phyloP scores from a whole-genome alignment of 2,329 filamentous ascomycete genomes.

The Pseudodiploospora longispora region DNA sequence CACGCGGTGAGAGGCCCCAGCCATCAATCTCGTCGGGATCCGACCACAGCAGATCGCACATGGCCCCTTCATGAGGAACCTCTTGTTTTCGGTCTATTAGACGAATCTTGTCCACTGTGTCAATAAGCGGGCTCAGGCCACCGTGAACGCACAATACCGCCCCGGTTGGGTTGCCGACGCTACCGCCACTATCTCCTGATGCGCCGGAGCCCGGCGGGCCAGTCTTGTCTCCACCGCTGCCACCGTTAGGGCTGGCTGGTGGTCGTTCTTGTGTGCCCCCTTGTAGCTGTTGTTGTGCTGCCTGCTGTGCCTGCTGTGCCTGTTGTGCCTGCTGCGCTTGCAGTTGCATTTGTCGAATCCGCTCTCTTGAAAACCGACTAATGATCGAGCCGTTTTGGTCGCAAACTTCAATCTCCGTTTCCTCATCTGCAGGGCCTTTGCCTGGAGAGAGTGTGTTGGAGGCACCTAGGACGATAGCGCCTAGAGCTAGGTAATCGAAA shows the following conservation, averaged over 20 bases:
- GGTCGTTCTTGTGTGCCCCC: conserved; percentile 4
- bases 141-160: conserved; percentile 95
- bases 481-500: conserved; percentile 91
- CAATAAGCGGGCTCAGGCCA: conserved; percentile 82
- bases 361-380: conserved; percentile 56
- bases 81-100: conserved; percentile 95
- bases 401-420: conserved; percentile 88
- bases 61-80: conserved; percentile 94
- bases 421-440: conserved; percentile 51
- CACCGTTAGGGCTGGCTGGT: conserved; percentile 19
- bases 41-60: conserved; percentile 98
- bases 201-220: conserved; percentile 76
- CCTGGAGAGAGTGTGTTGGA: conserved; percentile 50
- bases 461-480: conserved; percentile 85
- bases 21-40: conserved; percentile 97
- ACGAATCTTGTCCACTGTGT: conserved; percentile 91
- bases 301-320: conserved; percentile 9
- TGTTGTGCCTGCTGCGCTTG: conserved; percentile 12
- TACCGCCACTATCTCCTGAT: conserved; percentile 57
- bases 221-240: conserved; percentile 28
- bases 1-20: conserved; percentile 89
- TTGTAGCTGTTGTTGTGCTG: no score
- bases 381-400: conserved; percentile 76
- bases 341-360: conserved; percentile 16
- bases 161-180: conserved; percentile 61